Evolutionary conservation across 306 rosid genomes (phyloP).

Genomic region (Quillaja saponaria): DNA sequence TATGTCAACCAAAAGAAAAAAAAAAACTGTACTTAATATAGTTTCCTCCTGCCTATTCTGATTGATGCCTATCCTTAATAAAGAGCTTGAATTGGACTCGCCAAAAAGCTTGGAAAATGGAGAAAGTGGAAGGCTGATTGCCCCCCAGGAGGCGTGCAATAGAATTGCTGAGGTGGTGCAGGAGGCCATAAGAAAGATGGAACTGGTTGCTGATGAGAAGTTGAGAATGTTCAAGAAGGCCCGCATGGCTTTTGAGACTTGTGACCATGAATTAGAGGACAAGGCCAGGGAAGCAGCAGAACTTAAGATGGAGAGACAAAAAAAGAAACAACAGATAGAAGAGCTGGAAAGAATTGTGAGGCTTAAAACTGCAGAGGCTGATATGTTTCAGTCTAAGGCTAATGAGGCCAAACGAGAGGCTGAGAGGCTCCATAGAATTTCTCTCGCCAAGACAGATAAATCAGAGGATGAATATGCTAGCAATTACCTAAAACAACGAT

Average conservation of each 20-base stretch:
- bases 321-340: conserved; percentile 80
- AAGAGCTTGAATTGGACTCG: conserved; percentile 84
- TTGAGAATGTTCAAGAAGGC: conserved; percentile 93
- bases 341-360: conserved; percentile 95
- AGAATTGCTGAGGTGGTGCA: conserved; percentile 94
- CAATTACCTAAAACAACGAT: conserved; percentile 81
- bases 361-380: conserved; percentile 93
- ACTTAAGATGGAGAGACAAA: conserved; percentile 77
- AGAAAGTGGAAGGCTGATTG: conserved; percentile 79
- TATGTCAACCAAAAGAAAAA: no score
- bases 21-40: neutral
- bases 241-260: conserved; percentile 78
- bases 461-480: conserved; percentile 95
- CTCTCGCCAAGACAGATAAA: conserved; percentile 90
- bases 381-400: conserved; percentile 94
- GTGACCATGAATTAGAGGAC: conserved; percentile 85
- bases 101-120: conserved; percentile 78
- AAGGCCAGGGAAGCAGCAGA: conserved; percentile 85
- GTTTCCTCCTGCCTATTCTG: conserved; percentile 13
- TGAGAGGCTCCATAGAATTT: conserved; percentile 87
- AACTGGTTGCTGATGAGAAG: conserved; percentile 98
- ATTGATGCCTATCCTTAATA: conserved; percentile 33
- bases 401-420: conserved; percentile 96
- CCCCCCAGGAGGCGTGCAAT: conserved; percentile 95
- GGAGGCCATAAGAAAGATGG: conserved; percentile 95